Percentiles rank a stretch among this genome's conserved stretches.
phyloP scores from a whole-genome alignment of 805 yeast genomes.

The Wickerhamomyces rabaulensis region DNA sequence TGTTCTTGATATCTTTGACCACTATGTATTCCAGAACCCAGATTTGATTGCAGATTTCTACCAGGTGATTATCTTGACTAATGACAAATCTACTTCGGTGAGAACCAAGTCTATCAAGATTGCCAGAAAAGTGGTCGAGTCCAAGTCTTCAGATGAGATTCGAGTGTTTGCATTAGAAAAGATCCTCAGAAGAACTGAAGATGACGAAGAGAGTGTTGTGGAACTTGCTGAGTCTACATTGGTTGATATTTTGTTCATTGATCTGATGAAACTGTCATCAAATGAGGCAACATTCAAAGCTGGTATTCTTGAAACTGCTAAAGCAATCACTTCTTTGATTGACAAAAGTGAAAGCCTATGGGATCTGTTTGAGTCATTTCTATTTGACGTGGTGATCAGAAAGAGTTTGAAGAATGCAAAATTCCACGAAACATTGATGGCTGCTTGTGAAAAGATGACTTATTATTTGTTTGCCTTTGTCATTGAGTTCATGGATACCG shows the following conservation, averaged over 20 bases:
- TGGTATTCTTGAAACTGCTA: slow-evolving; percentile 8
- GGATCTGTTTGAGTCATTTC: slow-evolving; percentile 41
- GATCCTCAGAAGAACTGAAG: slow-evolving; percentile 53
- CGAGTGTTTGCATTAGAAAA: slow-evolving; percentile 43
- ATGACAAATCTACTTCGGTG: slow-evolving; percentile 60
- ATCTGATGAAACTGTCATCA: slow-evolving; percentile 2
- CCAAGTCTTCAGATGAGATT: slow-evolving; percentile 24
- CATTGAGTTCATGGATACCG: slow-evolving; percentile 29
- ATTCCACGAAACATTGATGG: slow-evolving; percentile 13
- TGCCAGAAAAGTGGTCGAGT: slow-evolving; percentile 41
- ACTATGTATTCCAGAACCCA: slow-evolving; percentile 39
- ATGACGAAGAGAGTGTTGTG: slow-evolving; percentile 57
- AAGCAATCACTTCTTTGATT: slow-evolving; percentile 34
- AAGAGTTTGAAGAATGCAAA: slow-evolving; percentile 17
- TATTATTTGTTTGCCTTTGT: slow-evolving; percentile 32
- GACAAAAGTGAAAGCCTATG: slow-evolving; percentile 33
- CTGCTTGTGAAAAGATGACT: slow-evolving; percentile 25
- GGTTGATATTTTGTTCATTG: slow-evolving; percentile 32
- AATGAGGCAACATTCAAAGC: background rate
- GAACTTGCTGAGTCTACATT: slow-evolving; percentile 37
- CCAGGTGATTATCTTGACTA: slow-evolving; percentile 28
- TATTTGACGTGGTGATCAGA: slow-evolving; percentile 39
- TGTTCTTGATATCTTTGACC: slow-evolving; percentile 58
- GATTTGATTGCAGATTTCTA: slow-evolving; percentile 44
- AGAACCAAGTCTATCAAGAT: slow-evolving; percentile 57